Evolutionary conservation across 257 asterid species (phyloP).

Genomic region (Anisodus acutangulus): DNA sequence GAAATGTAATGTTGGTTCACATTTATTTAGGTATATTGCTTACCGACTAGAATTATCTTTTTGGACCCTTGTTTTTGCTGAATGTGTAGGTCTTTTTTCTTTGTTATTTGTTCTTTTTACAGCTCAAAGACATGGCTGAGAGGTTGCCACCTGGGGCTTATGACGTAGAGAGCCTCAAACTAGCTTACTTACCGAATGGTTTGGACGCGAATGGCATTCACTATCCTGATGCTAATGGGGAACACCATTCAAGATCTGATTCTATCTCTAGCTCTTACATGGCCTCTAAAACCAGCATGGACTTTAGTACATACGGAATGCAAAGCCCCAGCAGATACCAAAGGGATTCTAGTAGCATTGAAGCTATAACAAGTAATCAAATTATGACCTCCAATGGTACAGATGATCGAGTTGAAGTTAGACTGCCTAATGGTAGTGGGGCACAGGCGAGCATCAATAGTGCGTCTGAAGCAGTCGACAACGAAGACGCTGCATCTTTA

Average conservation of each 20-base stretch:
- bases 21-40: not conserved
- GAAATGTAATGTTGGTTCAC: constrained; percentile 4
- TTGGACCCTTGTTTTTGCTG: not conserved
- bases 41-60: not conserved
- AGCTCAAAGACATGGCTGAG: constrained; percentile 97
- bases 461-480: constrained; percentile 51
- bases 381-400: constrained; percentile 46
- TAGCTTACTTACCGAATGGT: constrained; percentile 69
- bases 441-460: constrained; percentile 48
- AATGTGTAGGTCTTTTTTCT: constrained; percentile 4
- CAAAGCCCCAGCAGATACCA: constrained; percentile 36
- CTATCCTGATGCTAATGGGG: constrained; percentile 54
- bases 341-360: constrained; percentile 43
- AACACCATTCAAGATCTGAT: constrained; percentile 54
- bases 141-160: constrained; percentile 85
- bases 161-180: constrained; percentile 66
- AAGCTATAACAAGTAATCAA: constrained; percentile 42
- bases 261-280: constrained; percentile 42
- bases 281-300: constrained; percentile 51
- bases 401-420: constrained; percentile 45
- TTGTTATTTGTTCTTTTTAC: constrained; percentile 36
- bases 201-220: constrained; percentile 59
- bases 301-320: constrained; percentile 46
- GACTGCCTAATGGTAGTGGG: constrained; percentile 58
- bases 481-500: constrained; percentile 44